Evolutionary conservation across 768 basidiomycete genomes (phyloP).

Genomic region (Suillus plorans): DNA sequence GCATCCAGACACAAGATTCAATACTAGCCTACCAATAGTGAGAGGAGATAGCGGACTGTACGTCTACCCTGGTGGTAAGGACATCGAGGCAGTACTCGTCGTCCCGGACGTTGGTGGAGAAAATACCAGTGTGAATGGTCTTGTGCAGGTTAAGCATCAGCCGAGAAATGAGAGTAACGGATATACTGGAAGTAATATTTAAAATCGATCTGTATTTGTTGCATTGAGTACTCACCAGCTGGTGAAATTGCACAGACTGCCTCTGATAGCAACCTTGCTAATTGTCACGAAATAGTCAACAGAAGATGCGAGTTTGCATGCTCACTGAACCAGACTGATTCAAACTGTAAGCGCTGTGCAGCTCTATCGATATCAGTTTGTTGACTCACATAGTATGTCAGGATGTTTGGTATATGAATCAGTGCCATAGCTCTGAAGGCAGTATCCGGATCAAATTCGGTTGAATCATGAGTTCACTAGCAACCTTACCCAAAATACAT

Average conservation of each 20-base stretch:
- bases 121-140: background rate
- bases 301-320: background rate
- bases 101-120: background rate
- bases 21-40: background rate
- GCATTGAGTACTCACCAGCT: background rate
- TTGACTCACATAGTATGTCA: slow-evolving; percentile 37
- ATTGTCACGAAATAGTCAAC: background rate
- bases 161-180: background rate
- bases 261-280: background rate
- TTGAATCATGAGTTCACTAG: slow-evolving; percentile 1
- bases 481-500: background rate
- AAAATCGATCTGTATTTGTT: background rate
- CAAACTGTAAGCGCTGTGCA: background rate
- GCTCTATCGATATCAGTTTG: background rate
- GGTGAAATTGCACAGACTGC: background rate
- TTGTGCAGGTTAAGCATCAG: background rate
- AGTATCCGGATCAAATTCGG: background rate
- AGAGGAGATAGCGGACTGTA: background rate
- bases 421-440: slow-evolving; percentile 50
- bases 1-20: background rate
- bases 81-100: background rate
- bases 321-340: slow-evolving; percentile 9
- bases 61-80: background rate
- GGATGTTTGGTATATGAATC: slow-evolving; percentile 48
- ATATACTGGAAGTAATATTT: background rate